Conservation (phyloP, 495 filamentous ascomycete species). For the Gamarada debralockiae region DNA sequence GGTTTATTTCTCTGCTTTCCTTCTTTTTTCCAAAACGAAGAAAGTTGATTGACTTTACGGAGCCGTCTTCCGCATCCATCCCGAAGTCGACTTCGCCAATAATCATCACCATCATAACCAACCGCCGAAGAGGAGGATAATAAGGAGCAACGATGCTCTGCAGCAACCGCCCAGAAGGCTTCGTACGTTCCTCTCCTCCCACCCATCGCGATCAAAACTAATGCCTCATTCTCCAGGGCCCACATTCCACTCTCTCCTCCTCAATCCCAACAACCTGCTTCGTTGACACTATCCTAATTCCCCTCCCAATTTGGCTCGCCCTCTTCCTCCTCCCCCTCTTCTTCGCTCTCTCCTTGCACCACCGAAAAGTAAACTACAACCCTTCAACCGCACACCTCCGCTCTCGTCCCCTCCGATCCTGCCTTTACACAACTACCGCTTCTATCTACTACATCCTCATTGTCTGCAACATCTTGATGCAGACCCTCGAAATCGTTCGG, state of each 20-base stretch:
- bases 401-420: neutral
- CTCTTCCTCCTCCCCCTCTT: slow-evolving; percentile 23
- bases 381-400: slow-evolving; percentile 12
- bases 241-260: slow-evolving; percentile 28
- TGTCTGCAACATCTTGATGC: slow-evolving; percentile 27
- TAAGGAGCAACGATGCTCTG: slow-evolving; percentile 22
- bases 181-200: slow-evolving; percentile 23
- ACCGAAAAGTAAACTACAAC: slow-evolving; percentile 13
- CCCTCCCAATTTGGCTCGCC: slow-evolving; percentile 30
- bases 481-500: slow-evolving; percentile 31
- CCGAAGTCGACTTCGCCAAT: no score
- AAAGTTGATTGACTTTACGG: no score
- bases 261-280: slow-evolving; percentile 36
- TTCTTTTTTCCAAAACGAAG: no score
- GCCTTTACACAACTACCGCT: slow-evolving; percentile 12
- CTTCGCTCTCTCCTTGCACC: slow-evolving; percentile 12
- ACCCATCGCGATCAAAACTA: neutral
- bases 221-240: slow-evolving; percentile 22
- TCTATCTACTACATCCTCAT: slow-evolving; percentile 29
- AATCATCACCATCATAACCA: no score
- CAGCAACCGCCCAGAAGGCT: slow-evolving; percentile 31
- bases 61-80: no score
- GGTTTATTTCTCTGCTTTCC: no score
- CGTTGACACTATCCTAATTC: slow-evolving; percentile 32
- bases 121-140: no score